Conservation (phyloP, 192 early-diverging fungal species). For the Anaeromyces robustus region DNA sequence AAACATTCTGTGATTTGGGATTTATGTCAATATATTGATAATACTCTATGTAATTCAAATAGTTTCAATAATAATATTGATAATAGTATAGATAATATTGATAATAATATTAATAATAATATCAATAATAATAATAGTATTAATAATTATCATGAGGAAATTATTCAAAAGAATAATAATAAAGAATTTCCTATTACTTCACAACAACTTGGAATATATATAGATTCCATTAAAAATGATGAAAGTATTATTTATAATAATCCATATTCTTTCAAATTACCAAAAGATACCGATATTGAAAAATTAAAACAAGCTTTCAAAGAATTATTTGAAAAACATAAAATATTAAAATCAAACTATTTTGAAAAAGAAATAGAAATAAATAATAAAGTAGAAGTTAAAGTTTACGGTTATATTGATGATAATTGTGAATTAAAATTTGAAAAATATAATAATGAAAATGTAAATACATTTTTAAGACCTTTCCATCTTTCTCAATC, state of each 20-base stretch:
- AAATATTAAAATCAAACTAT: background rate
- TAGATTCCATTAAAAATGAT: background rate
- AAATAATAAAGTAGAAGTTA: background rate
- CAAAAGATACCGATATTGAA: background rate
- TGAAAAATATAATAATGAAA: background rate
- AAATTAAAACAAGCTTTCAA: background rate
- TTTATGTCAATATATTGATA: background rate
- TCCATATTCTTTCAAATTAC: background rate
- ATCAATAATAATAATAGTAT: too few relatives aligned
- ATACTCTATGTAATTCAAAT: background rate
- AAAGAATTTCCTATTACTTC: background rate
- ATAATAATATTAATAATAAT: too few relatives aligned
- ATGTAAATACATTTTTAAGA: background rate
- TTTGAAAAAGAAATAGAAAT: background rate
- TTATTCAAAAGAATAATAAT: background rate
- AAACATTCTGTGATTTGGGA: background rate
- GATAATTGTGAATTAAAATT: background rate
- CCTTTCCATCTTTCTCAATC: background rate
- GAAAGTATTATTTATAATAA: background rate
- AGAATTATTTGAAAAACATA: background rate
- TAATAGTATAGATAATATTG: background rate
- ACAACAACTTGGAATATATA: background rate
- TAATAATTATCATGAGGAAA: background rate
- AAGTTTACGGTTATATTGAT: background rate
- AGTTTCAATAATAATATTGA: background rate